These are phyloP conservation scores for Hygrocybe punicea DNA, from an alignment of 768 basidiomycete genomes.

Conservation along the genomic window DNA sequence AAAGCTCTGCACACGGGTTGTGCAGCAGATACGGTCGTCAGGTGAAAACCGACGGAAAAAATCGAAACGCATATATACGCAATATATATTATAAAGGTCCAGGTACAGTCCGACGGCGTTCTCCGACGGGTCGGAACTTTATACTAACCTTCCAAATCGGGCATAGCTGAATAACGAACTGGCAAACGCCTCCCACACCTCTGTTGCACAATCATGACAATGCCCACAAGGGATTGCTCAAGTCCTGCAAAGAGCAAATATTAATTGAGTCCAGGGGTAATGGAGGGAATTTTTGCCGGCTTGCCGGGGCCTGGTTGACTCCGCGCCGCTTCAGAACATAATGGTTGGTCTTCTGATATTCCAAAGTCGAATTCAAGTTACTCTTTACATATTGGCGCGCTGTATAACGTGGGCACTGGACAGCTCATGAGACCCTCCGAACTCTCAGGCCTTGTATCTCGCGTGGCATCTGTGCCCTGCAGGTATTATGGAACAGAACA, in stretches of 20 bases:
- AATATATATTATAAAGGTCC: neutral
- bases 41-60: no score
- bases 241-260: no score
- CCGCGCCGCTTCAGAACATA: neutral
- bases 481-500: neutral
- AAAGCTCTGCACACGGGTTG: no score
- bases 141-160: neutral
- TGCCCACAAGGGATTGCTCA: no score
- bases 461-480: constrained; percentile 5
- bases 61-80: no score
- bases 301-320: neutral
- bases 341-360: neutral
- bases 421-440: no score
- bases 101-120: neutral
- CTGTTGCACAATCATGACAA: no score
- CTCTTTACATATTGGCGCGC: no score
- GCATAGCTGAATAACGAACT: neutral
- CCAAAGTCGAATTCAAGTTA: neutral
- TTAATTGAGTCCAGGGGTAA: no score
- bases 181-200: neutral
- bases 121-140: neutral
- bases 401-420: no score
- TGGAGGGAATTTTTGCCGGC: neutral
- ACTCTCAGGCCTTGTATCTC: neutral
- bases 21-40: no score